Base-by-base conservation (phyloP, 2,329 filamentous ascomycete genomes). In the Cladosporium sp. region DNA sequence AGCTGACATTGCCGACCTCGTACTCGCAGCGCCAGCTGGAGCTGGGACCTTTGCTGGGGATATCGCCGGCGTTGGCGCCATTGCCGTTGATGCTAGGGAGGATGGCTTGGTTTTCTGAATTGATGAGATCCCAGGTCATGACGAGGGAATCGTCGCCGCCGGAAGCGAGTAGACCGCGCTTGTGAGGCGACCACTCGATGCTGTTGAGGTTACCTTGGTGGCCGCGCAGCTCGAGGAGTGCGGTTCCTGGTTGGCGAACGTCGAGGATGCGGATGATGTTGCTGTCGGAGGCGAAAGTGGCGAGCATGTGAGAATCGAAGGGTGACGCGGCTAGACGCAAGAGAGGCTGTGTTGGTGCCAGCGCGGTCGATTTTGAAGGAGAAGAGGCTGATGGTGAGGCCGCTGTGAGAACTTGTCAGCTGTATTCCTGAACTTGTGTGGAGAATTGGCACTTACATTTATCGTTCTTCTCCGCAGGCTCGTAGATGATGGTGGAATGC, bases 401-500 rank as follows among this genome's bases (percentile, higher is more conserved):
- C 70, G 54, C 60, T 64, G 32, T n/a, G 21, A 2, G 32, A 15
- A 34, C 24, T 21, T 3, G 30, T 55, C 21, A 55, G 52, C 10
- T 12, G 30, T 14, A 1, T 18, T 34, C n/a, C 18, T 34, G 11
- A 4, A 8, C 2, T n/a, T 21, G 18, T 2, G 18, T 11, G 52
- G 0, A 55, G 12, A 4, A 12, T 12, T 14, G 26, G n/a, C n/a
- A 68, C 77, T 63, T 68, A 81, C 81, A 76, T 74, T 81, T 82
- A 32, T 82, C 81, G 26, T 90, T 89, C 80, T 97, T 97, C 71
- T 93, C 91, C 0, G 92, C 94, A 4, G 95, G 95, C 79, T 99
- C 95, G 78, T 99, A 99, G 70, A 99, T 99, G 77, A 99, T 99
- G 60, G 95, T 99, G 71, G 93, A 97, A 78, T 99, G 95, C 77